A percentile compares a stretch with the other conserved stretches of the same genome.
Conservation (phyloP, 2,329 filamentous ascomycete species). For the Colletotrichum falcatum region DNA sequence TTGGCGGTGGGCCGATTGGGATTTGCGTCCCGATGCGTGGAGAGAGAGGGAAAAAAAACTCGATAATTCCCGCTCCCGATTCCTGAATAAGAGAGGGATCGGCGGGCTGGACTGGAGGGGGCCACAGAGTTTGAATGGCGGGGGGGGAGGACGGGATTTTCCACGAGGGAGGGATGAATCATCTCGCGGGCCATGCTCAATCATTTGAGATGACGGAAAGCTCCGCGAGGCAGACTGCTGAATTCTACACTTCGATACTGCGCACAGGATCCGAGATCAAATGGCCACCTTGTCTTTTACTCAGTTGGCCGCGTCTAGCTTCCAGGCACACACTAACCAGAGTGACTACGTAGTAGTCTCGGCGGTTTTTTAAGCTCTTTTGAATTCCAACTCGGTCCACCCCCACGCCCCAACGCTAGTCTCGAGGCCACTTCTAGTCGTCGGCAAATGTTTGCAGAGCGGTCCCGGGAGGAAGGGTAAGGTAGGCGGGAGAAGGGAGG, state of each 20-base stretch:
- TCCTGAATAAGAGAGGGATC: neutral
- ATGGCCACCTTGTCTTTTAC: neutral
- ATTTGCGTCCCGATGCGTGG: neutral
- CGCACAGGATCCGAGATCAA: neutral
- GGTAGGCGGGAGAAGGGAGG: neutral
- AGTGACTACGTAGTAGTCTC: neutral
- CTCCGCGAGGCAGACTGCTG: neutral
- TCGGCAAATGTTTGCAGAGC: neutral
- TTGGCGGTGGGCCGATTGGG: neutral
- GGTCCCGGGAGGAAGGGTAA: slow-evolving; percentile 8
- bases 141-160: neutral
- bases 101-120: neutral
- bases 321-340: neutral
- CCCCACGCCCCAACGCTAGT: neutral
- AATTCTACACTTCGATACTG: too few species aligned
- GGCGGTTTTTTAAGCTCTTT: neutral
- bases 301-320: neutral
- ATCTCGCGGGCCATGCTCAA: neutral
- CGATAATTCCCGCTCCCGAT: neutral
- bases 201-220: neutral
- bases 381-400: neutral
- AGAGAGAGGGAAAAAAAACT: slow-evolving; percentile 1
- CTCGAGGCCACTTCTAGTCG: neutral
- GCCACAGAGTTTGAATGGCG: neutral
- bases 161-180: slow-evolving; percentile 12